Evolutionary conservation across 495 filamentous ascomycete species (phyloP).

Genomic region (Talaromyces liani): DNA sequence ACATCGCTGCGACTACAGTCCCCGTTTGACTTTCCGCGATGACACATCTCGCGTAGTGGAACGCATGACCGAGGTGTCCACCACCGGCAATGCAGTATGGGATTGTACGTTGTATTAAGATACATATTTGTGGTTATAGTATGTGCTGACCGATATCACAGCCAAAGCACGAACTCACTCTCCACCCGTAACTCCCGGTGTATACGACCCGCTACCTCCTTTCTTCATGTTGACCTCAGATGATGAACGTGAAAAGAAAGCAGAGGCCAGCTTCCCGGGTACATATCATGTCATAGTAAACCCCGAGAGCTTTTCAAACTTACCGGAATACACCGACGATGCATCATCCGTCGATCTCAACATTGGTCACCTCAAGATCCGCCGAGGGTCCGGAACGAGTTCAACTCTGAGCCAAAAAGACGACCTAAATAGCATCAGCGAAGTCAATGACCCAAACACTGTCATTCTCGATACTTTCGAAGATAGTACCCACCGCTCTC

Average conservation of each 20-base stretch:
- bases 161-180: slow-evolving; percentile 18
- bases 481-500: slow-evolving; percentile 30
- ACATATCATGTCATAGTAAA: slow-evolving; percentile 51
- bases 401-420: slow-evolving; percentile 17
- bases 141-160: slow-evolving; percentile 6
- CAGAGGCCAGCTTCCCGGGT: slow-evolving; percentile 42
- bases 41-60: slow-evolving; percentile 48
- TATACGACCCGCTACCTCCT: slow-evolving; percentile 39
- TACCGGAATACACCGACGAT: slow-evolving; percentile 45
- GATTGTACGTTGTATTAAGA: slow-evolving; percentile 36
- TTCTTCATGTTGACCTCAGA: slow-evolving; percentile 51
- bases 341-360: slow-evolving; percentile 12
- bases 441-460: slow-evolving; percentile 32
- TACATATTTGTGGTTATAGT: neutral
- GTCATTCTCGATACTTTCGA: slow-evolving; percentile 44
- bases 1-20: slow-evolving; percentile 51
- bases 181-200: slow-evolving; percentile 18
- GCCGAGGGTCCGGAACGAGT: slow-evolving; percentile 12
- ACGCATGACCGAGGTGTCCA: slow-evolving; percentile 47
- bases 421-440: slow-evolving; percentile 11
- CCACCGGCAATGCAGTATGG: slow-evolving; percentile 42
- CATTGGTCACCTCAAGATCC: slow-evolving; percentile 3
- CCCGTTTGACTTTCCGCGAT: slow-evolving; percentile 47
- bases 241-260: slow-evolving; percentile 54
- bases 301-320: slow-evolving; percentile 45